Evolutionary conservation across 2,329 filamentous ascomycete species (phyloP), one percentile per base, ranked within the genome.

Genomic region (Penicillium palitans): DNA sequence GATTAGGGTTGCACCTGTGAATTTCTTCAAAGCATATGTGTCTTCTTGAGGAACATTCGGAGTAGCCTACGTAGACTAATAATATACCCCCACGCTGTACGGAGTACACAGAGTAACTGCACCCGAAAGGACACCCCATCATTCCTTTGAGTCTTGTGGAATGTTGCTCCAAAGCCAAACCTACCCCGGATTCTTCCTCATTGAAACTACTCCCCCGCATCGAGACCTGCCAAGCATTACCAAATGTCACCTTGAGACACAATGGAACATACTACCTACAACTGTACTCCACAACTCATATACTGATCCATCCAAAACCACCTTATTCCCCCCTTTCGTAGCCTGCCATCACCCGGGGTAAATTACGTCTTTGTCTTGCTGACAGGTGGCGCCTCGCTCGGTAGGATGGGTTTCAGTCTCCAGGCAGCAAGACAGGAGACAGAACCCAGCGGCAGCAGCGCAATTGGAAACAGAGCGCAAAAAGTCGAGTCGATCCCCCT

Each of bases 391-490:
- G 45, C 45, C 21, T 46, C 17, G 42, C n/a, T 21, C 13, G 15
- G 15, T 40, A 37, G 42, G 24, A 49, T 21, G 13, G 10, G 52
- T 42, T 50, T 49, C 35, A 50, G 24, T 31, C n/a, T 27, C 42
- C 33, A 46, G 51, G 29, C 51, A 53, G 39, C 50, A 52, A 52
- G 24, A 46, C 29, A 45, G 8, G 6, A 46, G 17, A n/a, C 8
- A 46, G 40, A 12, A 21, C 35, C 35, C 3, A 9, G 24, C 25
- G 37, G 37, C 21, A 55, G 52, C 59, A 57, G 60, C 31, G 52
- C 53, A 51, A 59, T 61, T 59, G 53, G 53, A 64, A 64, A 64
- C 44, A 41, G 52, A 62, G 54, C 58, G 55, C 50, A 13, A 49
- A 56, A 56, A 48, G 25, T 33, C 2, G n/a, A 47, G 37, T 39